Evolutionary conservation across 2,329 filamentous ascomycete species (phyloP), one percentile per base, ranked within the genome.

Genomic region (Aspergillus ibericus): DNA sequence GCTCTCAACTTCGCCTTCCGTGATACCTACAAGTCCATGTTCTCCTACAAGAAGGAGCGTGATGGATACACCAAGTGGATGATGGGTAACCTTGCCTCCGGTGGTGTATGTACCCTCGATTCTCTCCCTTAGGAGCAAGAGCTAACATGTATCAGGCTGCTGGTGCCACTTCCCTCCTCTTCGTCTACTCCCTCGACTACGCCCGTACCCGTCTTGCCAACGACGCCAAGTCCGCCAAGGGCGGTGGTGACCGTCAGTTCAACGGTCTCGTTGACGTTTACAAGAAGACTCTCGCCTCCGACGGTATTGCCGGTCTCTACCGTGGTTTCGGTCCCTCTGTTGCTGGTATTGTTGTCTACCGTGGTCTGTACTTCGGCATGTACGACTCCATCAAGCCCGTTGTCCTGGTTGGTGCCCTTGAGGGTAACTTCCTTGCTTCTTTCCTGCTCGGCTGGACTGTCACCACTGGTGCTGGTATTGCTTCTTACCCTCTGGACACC

Each of bases 311-410:
- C 78, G 95, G 95, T 96, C 93, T 99, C 78, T 99, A 99, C 92
- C 95, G 95, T 96, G 95, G 95, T 87, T 99, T 99, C 91, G 92
- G 93, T 87, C 95, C 96, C 81, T 99, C 95, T 77, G 95, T 99
- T 78, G 87, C 90, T 82, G 95, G 95, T 90, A 99, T 99, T 82
- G 83, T 99, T 76, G 95, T 99, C 85, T 99, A 99, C 92, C 95
- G 95, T 92, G 95, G 95, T 97, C 92, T 99, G 76, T 99, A 99
- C 93, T 99, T 99, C 90, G 95, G 95, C 81, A 90, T 99, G 90
- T 99, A 99, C 92, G 95, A 99, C 86, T 99, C 95, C 74, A 89
- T 99, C 88, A 99, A 99, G 92, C 95, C 95, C 74, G 91, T 98
- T 78, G 81, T 98, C 83, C 92, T 99, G 70, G 87, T 90, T 80